These are phyloP conservation scores for Sugiyamaella xylanicola DNA, from an alignment of 1,139 yeast genomes.

Conservation along the genomic window DNA sequence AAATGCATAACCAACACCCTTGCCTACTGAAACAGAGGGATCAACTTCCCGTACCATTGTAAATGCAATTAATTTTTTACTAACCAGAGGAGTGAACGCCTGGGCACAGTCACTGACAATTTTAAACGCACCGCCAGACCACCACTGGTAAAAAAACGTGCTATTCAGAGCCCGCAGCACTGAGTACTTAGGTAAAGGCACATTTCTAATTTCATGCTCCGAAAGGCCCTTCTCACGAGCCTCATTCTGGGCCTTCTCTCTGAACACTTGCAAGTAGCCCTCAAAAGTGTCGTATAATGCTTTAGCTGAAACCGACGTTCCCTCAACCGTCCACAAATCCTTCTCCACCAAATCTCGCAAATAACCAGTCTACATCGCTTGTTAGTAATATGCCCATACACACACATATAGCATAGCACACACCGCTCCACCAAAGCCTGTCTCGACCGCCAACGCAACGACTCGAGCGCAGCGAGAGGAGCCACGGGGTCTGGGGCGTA, in stretches of 20 bases:
- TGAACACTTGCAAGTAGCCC: conserved; percentile 45
- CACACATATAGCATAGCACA: too few species aligned
- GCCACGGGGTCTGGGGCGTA: too few species aligned
- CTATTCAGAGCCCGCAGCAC: conserved; percentile 52
- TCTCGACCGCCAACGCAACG: too few species aligned
- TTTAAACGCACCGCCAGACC: conserved; percentile 49
- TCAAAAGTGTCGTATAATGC: conserved; percentile 47
- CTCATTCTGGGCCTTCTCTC: conserved; percentile 41
- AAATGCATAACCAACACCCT: conserved; percentile 63
- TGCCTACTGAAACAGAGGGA: conserved; percentile 41
- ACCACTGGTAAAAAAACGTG: conserved; percentile 58
- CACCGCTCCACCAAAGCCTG: too few species aligned
- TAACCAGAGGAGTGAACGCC: conserved; percentile 53
- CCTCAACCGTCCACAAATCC: conserved; percentile 60
- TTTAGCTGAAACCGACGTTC: conserved; percentile 54
- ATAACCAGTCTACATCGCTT: conserved; percentile 53
- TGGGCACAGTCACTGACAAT: conserved; percentile 53
- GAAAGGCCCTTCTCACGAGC: conserved; percentile 32
- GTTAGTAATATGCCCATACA: conserved; percentile 10
- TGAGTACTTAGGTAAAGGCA: conserved; percentile 47
- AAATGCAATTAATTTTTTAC: conserved; percentile 56
- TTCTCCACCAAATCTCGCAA: conserved; percentile 63
- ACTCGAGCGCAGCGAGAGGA: too few species aligned
- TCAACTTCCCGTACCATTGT: conserved; percentile 35
- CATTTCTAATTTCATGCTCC: conserved; percentile 31